A percentile compares a stretch with the other conserved stretches of the same genome.
Evolutionary conservation across 2,329 filamentous ascomycete genomes (phyloP).

Genomic region (Alternaria burnsii): DNA sequence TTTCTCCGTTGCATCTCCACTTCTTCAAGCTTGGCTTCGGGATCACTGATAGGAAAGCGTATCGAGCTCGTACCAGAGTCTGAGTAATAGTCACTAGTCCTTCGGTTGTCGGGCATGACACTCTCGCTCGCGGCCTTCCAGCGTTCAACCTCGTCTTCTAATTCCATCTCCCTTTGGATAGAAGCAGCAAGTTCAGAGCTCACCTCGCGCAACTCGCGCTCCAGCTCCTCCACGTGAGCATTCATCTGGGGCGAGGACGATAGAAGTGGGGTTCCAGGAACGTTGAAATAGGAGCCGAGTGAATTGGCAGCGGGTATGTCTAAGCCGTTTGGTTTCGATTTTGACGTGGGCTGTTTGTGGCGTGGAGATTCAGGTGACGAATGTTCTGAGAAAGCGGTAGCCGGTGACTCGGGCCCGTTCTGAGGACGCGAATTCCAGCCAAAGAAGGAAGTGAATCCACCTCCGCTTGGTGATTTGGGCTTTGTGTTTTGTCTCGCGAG

Average conservation of each 20-base stretch:
- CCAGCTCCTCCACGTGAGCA: conserved; percentile 82
- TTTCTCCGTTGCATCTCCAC: conserved; percentile 83
- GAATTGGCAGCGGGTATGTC: conserved; percentile 63
- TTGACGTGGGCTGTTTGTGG: conserved; percentile 40
- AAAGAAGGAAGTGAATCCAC: conserved; percentile 72
- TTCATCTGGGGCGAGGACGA: conserved; percentile 56
- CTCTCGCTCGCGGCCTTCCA: conserved; percentile 78
- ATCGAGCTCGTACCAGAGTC: conserved; percentile 91
- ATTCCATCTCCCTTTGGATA: conserved; percentile 92
- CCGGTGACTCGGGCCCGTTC: conserved; percentile 64
- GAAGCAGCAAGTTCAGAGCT: conserved; percentile 91
- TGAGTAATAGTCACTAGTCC: conserved; percentile 97
- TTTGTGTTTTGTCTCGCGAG: conserved; percentile 39
- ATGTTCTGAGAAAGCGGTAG: conserved; percentile 69
- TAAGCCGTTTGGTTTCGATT: conserved; percentile 56
- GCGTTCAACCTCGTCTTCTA: conserved; percentile 92
- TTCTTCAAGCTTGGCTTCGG: conserved; percentile 69
- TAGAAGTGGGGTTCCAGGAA: conserved; percentile 57
- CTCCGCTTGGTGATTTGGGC: conserved; percentile 55
- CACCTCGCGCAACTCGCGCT: conserved; percentile 92
- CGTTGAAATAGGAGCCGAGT: conserved; percentile 55
- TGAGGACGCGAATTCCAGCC: conserved; percentile 69
- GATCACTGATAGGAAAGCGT: conserved; percentile 73
- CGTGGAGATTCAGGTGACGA: conserved; percentile 68
- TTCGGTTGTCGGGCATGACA: conserved; percentile 68